phyloP scores from a whole-genome alignment of 2,329 filamentous ascomycete genomes.

The Grosmannia penicillata region DNA sequence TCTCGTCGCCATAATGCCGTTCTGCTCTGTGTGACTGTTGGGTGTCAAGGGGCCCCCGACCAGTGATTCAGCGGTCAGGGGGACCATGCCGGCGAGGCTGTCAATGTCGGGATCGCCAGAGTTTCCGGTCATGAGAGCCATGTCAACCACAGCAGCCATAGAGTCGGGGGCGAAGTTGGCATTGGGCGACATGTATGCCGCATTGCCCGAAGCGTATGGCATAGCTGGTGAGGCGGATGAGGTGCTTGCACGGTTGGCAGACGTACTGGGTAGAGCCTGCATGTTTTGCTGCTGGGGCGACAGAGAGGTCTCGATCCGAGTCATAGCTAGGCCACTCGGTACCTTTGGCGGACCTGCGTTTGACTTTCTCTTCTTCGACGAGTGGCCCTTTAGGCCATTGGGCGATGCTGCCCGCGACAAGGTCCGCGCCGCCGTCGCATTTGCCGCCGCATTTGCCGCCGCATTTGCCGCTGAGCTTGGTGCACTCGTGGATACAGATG shows the following conservation, averaged over 20 bases:
- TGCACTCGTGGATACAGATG: background rate
- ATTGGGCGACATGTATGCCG: conserved; percentile 24
- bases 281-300: conserved; percentile 20
- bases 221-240: conserved; percentile 28
- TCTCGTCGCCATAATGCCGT: conserved; percentile 35
- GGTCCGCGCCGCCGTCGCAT: conserved; percentile 28
- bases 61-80: conserved; percentile 3
- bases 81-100: conserved; percentile 9
- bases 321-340: conserved; percentile 67
- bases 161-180: conserved; percentile 12
- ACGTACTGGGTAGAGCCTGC: conserved; percentile 16
- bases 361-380: conserved; percentile 69
- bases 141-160: conserved; percentile 11
- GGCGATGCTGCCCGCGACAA: conserved; percentile 65
- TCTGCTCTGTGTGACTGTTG: conserved; percentile 46
- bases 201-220: conserved; percentile 35
- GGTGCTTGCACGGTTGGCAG: conserved; percentile 13
- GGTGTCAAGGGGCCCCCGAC: conserved; percentile 47
- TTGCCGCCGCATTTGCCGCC: background rate
- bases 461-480: background rate
- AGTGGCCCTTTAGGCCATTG: conserved; percentile 45
- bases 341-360: conserved; percentile 50
- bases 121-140: conserved; percentile 9
- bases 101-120: conserved; percentile 11
- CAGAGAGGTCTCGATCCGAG: conserved; percentile 51